Percentiles rank a stretch among this genome's conserved stretches.
phyloP scores from a whole-genome alignment of 2,329 filamentous ascomycete genomes.

The Periconia macrospinosa region DNA sequence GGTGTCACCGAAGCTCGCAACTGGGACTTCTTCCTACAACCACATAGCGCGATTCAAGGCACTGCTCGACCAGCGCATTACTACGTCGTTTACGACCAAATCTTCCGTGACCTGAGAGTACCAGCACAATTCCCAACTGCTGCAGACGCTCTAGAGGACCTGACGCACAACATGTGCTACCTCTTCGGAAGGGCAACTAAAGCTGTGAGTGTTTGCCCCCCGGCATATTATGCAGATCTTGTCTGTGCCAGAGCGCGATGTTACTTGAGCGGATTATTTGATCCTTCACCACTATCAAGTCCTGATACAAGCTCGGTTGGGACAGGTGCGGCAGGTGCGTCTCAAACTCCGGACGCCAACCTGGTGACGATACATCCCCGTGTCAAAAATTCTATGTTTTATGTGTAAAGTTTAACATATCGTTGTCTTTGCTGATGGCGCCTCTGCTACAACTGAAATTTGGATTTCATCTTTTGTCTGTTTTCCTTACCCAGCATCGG shows the following conservation, averaged over 20 bases:
- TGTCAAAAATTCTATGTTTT: constrained; percentile 19
- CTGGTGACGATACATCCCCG: constrained; percentile 18
- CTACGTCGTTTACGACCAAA: constrained; percentile 58
- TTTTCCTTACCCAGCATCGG: no score
- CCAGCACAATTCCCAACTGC: no score
- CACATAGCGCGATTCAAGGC: constrained; percentile 77
- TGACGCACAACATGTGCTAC: constrained; percentile 82
- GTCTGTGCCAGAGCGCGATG: constrained; percentile 74
- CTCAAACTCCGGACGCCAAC: neutral
- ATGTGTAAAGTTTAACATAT: neutral
- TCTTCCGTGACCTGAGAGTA: neutral
- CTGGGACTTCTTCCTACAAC: constrained; percentile 85
- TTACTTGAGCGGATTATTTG: constrained; percentile 55
- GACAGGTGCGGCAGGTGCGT: constrained; percentile 1
- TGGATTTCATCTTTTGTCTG: no score
- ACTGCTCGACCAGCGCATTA: constrained; percentile 85
- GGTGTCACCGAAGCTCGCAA: constrained; percentile 65
- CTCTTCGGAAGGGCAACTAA: constrained; percentile 81
- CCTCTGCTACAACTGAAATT: no score
- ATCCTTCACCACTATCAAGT: constrained; percentile 14
- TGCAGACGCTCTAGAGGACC: constrained; percentile 64
- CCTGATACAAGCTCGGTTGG: constrained; percentile 11
- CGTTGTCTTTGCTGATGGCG: neutral
- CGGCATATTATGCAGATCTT: constrained; percentile 86
- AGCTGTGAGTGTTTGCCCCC: constrained; percentile 80